These are phyloP conservation scores for Aspergillus viridinutans DNA, from an alignment of 2,329 filamentous ascomycete genomes.

Conservation along the genomic window DNA sequence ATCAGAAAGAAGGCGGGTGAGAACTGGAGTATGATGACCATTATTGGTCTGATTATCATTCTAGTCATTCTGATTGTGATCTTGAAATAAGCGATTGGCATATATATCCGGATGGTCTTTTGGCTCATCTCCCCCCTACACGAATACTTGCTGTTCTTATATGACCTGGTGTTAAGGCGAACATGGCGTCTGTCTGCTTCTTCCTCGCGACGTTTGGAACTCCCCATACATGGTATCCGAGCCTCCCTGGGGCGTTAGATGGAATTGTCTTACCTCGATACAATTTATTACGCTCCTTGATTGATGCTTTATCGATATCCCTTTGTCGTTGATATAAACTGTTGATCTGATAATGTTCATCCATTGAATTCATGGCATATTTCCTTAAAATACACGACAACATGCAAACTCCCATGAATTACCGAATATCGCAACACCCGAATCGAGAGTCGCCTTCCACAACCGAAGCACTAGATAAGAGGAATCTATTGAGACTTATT, in stretches of 20 bases:
- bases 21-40: constrained; percentile 80
- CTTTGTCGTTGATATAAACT: background rate
- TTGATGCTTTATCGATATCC: background rate
- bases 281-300: background rate
- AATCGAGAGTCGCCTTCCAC: background rate
- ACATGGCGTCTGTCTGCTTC: background rate
- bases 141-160: background rate
- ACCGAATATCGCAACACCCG: background rate
- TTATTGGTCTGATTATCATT: constrained; percentile 77
- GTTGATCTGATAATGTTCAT: background rate
- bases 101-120: constrained; percentile 6
- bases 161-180: background rate
- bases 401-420: background rate
- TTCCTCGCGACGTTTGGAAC: background rate
- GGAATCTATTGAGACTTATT: constrained; percentile 14
- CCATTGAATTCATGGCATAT: background rate
- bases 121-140: background rate
- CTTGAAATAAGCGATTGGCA: constrained; percentile 56
- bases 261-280: background rate
- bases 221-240: background rate
- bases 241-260: background rate
- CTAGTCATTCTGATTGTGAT: constrained; percentile 78
- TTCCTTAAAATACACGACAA: background rate
- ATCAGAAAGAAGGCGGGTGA: constrained; percentile 73
- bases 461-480: background rate